A percentile compares a stretch with the other conserved stretches of the same genome.
Conservation (phyloP, 129 eudicot species). For the Flaveria robusta region DNA sequence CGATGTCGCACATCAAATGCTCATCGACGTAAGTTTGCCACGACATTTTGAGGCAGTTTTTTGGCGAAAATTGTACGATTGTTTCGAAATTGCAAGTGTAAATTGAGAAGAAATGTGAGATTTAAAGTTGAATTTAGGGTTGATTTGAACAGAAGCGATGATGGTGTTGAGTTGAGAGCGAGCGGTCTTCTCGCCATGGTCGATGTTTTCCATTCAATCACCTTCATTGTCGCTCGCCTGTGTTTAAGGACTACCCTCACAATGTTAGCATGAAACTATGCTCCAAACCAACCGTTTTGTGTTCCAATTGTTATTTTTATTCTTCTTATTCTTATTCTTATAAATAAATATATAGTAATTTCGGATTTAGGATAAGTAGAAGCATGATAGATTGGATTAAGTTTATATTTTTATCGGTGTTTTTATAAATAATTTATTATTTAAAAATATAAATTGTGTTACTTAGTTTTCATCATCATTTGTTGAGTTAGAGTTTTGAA, state of each 20-base stretch:
- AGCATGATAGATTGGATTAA: too few species aligned
- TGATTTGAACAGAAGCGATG: not conserved
- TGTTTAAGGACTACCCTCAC: not conserved
- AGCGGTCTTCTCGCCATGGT: not conserved
- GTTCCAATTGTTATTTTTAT: too few species aligned
- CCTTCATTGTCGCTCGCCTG: not conserved
- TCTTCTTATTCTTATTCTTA: too few species aligned
- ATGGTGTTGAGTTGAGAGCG: not conserved
- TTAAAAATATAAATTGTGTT: too few species aligned
- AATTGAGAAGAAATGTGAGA: conserved; percentile 15
- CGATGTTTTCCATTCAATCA: not conserved
- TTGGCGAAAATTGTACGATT: not conserved
- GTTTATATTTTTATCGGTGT: too few species aligned
- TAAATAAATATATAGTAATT: too few species aligned
- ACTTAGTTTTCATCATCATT: too few species aligned
- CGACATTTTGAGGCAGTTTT: conserved; percentile 53
- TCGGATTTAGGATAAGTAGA: too few species aligned
- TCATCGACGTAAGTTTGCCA: conserved; percentile 91
- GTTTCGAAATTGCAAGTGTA: conserved; percentile 22
- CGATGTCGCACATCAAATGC: conserved; percentile 81
- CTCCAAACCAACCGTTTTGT: not conserved
- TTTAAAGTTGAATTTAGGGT: conserved; percentile 22
- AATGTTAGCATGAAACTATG: not conserved
- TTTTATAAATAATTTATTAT: too few species aligned
- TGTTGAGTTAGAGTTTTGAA: too few species aligned